These are phyloP conservation scores for Macrotyloma uniflorum DNA, from an alignment of 306 rosid genomes.

Conservation along the genomic window DNA sequence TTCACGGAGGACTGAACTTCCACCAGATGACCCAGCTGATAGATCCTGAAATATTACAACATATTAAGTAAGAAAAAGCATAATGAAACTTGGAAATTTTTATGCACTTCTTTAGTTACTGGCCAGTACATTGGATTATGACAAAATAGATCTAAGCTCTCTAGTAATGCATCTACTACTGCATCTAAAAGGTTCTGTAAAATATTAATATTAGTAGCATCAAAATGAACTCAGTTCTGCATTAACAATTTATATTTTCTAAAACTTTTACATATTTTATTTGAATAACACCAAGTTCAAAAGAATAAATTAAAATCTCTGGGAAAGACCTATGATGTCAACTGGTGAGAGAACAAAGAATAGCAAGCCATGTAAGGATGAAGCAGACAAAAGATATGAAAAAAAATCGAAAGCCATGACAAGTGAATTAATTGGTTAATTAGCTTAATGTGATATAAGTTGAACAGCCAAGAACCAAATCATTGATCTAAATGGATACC, in stretches of 20 bases:
- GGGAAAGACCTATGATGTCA: not conserved
- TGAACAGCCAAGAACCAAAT: conserved; percentile 5
- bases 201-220: not conserved
- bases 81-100: conserved; percentile 9
- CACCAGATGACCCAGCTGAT: conserved; percentile 45
- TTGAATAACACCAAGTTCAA: not conserved
- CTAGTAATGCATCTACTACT: conserved; percentile 1
- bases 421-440: conserved; percentile 11
- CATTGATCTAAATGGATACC: not conserved
- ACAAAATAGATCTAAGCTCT: conserved; percentile 27
- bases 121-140: conserved; percentile 24
- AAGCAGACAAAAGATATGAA: not conserved
- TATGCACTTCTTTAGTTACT: conserved; percentile 9
- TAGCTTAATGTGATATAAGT: not conserved
- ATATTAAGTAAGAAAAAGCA: conserved; percentile 38
- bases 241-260: not conserved
- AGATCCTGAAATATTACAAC: conserved; percentile 61
- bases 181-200: not conserved
- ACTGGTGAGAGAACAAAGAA: not conserved
- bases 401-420: not conserved
- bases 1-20: conserved; percentile 48
- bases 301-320: not conserved
- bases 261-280: not conserved
- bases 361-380: conserved; percentile 1
- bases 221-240: conserved; percentile 6